Conservation (phyloP, 2,329 filamentous ascomycete genomes). For the Lomentospora prolificans region DNA sequence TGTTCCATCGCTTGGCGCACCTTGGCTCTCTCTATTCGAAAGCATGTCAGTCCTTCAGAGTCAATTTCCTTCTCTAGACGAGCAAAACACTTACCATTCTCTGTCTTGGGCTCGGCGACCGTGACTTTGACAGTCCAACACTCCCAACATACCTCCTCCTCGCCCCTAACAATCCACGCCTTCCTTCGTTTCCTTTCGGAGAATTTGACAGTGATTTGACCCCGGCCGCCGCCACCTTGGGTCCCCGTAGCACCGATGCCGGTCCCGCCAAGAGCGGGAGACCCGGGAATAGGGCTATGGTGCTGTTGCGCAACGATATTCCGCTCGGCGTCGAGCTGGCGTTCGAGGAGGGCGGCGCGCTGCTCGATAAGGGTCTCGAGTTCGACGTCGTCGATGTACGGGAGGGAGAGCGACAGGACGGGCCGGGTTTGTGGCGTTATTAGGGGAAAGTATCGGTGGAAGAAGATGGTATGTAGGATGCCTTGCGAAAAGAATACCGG, state of each 20-base stretch:
- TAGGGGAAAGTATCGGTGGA: slow-evolving; percentile 92
- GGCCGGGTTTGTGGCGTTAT: slow-evolving; percentile 76
- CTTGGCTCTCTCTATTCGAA: slow-evolving; percentile 65
- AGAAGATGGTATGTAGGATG: slow-evolving; percentile 95
- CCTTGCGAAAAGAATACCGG: slow-evolving; percentile 36
- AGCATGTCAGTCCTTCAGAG: not conserved
- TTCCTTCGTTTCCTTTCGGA: slow-evolving; percentile 86
- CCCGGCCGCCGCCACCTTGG: slow-evolving; percentile 49
- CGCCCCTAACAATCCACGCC: slow-evolving; percentile 66
- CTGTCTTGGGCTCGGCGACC: slow-evolving; percentile 80
- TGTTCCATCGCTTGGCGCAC: slow-evolving; percentile 86
- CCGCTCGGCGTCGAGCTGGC: slow-evolving; percentile 59
- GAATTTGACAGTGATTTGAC: slow-evolving; percentile 80
- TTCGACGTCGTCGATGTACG: slow-evolving; percentile 80
- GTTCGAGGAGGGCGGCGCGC: slow-evolving; percentile 67
- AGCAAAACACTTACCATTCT: slow-evolving; percentile 55
- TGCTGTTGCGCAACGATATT: slow-evolving; percentile 15
- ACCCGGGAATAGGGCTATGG: slow-evolving; percentile 8
- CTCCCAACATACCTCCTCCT: slow-evolving; percentile 97
- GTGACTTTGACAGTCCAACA: slow-evolving; percentile 90
- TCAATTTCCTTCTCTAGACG: not conserved
- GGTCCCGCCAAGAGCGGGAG: slow-evolving; percentile 6
- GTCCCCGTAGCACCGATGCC: slow-evolving; percentile 8
- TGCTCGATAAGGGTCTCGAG: slow-evolving; percentile 91
- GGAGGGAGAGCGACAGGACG: slow-evolving; percentile 81